Evolutionary conservation across 305 asterid genomes (phyloP).

Genomic region (Ilex paraguariensis): DNA sequence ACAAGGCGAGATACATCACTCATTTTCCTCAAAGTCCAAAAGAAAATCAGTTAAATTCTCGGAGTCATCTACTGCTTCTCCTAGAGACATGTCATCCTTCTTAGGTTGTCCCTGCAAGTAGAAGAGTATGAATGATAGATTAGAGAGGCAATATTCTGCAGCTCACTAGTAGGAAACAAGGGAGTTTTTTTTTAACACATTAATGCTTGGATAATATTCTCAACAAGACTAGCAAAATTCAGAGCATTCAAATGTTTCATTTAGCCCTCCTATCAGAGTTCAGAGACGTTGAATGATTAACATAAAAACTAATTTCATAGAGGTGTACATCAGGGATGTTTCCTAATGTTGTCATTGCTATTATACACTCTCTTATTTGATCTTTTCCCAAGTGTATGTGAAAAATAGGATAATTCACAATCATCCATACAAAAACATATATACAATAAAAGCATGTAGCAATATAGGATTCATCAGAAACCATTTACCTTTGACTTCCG

Average conservation of each 20-base stretch:
- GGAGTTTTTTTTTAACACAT: not conserved
- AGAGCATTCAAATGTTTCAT: no score
- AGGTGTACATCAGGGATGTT: no score
- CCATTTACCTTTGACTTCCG: slow-evolving; percentile 61
- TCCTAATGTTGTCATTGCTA: no score
- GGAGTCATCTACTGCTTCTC: slow-evolving; percentile 87
- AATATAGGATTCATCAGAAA: not conserved
- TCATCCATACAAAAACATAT: not conserved
- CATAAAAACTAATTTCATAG: no score
- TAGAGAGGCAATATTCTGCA: not conserved
- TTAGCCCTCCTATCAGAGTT: no score
- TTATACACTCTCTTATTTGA: no score
- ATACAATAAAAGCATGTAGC: not conserved
- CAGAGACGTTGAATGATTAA: no score
- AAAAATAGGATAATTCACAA: not conserved
- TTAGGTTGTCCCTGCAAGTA: slow-evolving; percentile 51
- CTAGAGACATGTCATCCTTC: slow-evolving; percentile 64
- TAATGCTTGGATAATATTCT: not conserved
- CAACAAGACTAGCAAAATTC: not conserved
- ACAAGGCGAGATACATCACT: slow-evolving; percentile 13
- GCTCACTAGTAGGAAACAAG: not conserved
- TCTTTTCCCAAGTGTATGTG: not conserved
- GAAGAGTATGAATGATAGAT: not conserved
- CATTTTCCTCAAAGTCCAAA: slow-evolving; percentile 83
- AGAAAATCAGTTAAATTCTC: slow-evolving; percentile 97